These are phyloP conservation scores for Pseudocohnilembus persalinus DNA, from an alignment of 169 alveolate genomes.

Conservation along the genomic window DNA sequence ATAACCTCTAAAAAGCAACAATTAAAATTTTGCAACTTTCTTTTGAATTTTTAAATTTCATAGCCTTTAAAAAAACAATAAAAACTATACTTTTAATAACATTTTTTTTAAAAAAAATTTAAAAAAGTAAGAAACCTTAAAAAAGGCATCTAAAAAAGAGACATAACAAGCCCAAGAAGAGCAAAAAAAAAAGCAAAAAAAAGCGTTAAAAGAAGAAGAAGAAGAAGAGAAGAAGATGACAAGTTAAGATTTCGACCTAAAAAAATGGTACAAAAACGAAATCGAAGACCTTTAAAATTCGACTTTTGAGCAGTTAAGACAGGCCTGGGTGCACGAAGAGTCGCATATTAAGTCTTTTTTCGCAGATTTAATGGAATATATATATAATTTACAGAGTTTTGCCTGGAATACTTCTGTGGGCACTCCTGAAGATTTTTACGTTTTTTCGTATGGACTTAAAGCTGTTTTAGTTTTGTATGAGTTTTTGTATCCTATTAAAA, in stretches of 20 bases:
- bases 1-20: no score
- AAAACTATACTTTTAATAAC: no score
- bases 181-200: no score
- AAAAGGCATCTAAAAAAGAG: neutral
- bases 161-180: neutral
- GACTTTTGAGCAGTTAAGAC: neutral
- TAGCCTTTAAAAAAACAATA: no score
- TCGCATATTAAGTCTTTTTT: neutral
- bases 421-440: neutral
- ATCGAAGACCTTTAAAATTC: no score
- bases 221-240: neutral
- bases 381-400: neutral
- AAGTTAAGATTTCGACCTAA: neutral
- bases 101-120: no score
- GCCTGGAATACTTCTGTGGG: neutral
- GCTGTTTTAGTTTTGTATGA: neutral
- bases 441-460: conserved; percentile 2
- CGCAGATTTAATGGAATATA: neutral
- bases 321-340: neutral
- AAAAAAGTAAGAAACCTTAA: neutral
- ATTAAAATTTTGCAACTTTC: no score
- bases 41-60: no score
- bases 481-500: conserved; percentile 8
- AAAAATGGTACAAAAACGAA: neutral
- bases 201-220: neutral